Evolutionary conservation across 73 alveolate species (phyloP), one percentile per base, ranked within the genome.

Genomic region (Durusdinium trenchii): DNA sequence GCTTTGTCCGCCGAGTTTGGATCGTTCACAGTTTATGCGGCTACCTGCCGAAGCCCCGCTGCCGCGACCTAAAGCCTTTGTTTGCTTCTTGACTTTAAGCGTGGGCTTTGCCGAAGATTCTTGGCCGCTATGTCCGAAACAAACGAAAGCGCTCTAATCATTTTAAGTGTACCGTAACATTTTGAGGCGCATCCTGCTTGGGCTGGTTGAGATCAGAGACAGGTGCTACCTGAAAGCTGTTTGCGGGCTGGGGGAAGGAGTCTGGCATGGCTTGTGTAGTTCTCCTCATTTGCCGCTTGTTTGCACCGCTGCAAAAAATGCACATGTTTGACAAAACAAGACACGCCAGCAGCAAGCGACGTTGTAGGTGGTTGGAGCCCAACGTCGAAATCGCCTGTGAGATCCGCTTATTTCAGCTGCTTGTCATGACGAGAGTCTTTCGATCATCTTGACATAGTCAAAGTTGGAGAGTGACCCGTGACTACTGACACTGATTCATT

Each of bases 331-430:
- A 3, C 48, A 32, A 35, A 35, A 35, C 84, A 2, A 35, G n/a
- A n/a, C n/a, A n/a, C n/a, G n/a, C n/a, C n/a, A n/a, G n/a, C n/a
- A n/a, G 85, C 30, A 38, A 45, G 30, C 35, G 14, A 7, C 16
- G 10, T 35, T 7, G 62, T 71, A 89, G 96, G 96, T 89, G 96
- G 96, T 71, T 89, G 50, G 96, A 89, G 71, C 96, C 96, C 86
- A 89, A 89, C 28, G 86, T 64, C 26, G 96, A 89, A 52, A 69
- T 89, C 46, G 82, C 86, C 40, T 89, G 96, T 48, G 96, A 89
- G 86, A 64, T 89, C 61, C 96, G 96, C 50, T 69, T 89, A 42
- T 89, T 89, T 43, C 96, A 64, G 96, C 28, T 3, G 6, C 71
- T 46, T 30, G 92, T 32, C 73, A 42, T 2, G 38, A 6, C n/a